Conservation (phyloP, 2,329 filamentous ascomycete genomes). For the Exophiala viscosa region DNA sequence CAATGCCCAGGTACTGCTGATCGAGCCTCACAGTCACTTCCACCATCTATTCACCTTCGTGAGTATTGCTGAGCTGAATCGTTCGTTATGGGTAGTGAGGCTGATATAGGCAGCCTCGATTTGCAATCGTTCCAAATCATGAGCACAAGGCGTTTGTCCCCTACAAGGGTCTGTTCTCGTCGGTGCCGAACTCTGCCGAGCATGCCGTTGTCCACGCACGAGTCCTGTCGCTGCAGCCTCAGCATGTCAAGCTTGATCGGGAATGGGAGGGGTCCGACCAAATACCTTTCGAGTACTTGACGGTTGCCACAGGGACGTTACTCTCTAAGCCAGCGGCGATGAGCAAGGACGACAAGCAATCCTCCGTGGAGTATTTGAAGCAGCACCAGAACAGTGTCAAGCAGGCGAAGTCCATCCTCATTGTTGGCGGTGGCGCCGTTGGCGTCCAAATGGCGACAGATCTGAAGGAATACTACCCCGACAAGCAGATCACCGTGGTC, state of each 20-base stretch:
- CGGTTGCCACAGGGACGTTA: slow-evolving; percentile 55
- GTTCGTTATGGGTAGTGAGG: slow-evolving; percentile 27
- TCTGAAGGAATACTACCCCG: slow-evolving; percentile 46
- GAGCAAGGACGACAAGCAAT: slow-evolving; percentile 8
- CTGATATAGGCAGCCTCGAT: slow-evolving; percentile 51
- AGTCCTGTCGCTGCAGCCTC: slow-evolving; percentile 41
- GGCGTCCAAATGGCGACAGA: slow-evolving; percentile 51
- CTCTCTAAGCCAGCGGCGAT: slow-evolving; percentile 5
- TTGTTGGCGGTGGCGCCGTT: slow-evolving; percentile 48
- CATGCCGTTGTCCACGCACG: slow-evolving; percentile 37
- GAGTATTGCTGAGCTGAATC: not conserved
- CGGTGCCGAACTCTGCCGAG: slow-evolving; percentile 39
- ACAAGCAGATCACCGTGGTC: slow-evolving; percentile 46
- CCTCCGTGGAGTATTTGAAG: slow-evolving; percentile 13
- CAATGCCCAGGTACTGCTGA: slow-evolving; percentile 49
- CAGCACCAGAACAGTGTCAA: slow-evolving; percentile 31
- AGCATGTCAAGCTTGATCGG: slow-evolving; percentile 41
- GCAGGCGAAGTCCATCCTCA: slow-evolving; percentile 46
- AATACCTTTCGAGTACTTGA: slow-evolving; percentile 52
- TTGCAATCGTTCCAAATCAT: slow-evolving; percentile 54
- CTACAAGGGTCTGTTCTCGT: slow-evolving; percentile 37
- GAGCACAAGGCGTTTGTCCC: slow-evolving; percentile 61
- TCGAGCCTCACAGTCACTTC: slow-evolving; percentile 60
- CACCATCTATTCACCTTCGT: slow-evolving; percentile 54
- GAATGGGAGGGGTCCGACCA: slow-evolving; percentile 39